Base-by-base conservation (phyloP, 495 filamentous ascomycete genomes). In the Xylaria grammica region DNA sequence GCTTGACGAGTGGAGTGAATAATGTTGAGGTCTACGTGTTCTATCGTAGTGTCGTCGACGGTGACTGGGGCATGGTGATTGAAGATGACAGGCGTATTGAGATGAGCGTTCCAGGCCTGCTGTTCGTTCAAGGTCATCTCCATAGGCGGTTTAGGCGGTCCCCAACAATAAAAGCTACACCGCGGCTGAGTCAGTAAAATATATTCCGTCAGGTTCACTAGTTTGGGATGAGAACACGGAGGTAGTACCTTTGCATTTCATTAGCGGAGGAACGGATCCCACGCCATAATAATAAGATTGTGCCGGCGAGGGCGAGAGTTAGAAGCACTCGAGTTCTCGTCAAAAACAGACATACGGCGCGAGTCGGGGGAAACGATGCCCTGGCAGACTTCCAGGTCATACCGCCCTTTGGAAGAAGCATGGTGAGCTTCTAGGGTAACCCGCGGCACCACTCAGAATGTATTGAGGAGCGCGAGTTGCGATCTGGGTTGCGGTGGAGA, bases 141-240 rank as follows among this genome's bases (percentile, higher is more conserved):
- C 89, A 96, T 96, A 51, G 95, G 95, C 13, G 95, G 83, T 80
- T 94, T 97, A 11, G 90, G 84, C 9, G 95, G 94, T 13, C 95
- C 95, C 83, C 91, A 99, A 82, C 95, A 99, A 79, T 96, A 97
- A 77, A 96, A 98, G 77, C 96, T 97, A 74, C 49, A 44, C 58
- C 36, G 58, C 54, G 27, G 57, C 58, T 19, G 58, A 17, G 68
- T 75, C 60, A 78, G 68, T 38, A 66, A 52, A 50, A 48, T 60
- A 36, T 11, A 60, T 8, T 58, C 53, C 50, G 55, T 61, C 34
- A 51, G 50, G 19, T 46, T 30, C 22, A 26, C 19, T 69, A 32
- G 20, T 46, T 55, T 3, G 45, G 30, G 60, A 34, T 22, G 27
- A 24, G 9, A 51, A 49, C 42, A 49, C 4, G 50, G 46, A 26